Conservation (phyloP, 202 grass and related monocot species). For the Carex arenaria region DNA sequence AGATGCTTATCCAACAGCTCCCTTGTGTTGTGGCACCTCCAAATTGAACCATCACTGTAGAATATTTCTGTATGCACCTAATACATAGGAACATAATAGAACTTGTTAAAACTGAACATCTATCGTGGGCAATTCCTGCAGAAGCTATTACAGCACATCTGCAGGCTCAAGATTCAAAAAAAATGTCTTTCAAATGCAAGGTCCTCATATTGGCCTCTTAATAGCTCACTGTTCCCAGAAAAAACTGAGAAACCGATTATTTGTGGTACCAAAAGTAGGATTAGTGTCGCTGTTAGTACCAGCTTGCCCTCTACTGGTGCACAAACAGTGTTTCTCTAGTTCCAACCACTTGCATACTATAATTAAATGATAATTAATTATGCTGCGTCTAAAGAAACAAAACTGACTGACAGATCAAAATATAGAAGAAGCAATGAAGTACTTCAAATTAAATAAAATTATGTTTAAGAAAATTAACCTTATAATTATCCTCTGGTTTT, state of each 20-base stretch:
- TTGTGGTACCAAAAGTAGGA: neutral
- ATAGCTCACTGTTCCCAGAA: neutral
- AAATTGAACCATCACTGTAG: conserved; percentile 45
- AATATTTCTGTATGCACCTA: conserved; percentile 55
- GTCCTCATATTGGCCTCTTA: conserved; percentile 1
- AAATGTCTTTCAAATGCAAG: neutral
- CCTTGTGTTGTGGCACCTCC: conserved; percentile 45
- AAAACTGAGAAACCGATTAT: neutral
- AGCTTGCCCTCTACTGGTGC: neutral
- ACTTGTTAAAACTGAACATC: conserved; percentile 2
- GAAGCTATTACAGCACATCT: neutral
- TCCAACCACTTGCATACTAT: neutral
- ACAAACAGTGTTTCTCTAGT: neutral
- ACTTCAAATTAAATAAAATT: neutral
- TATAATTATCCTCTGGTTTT: conserved; percentile 44
- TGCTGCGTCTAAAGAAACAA: neutral
- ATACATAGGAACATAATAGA: neutral
- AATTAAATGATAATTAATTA: neutral
- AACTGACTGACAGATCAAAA: neutral
- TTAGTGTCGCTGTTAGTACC: neutral
- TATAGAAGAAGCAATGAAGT: neutral
- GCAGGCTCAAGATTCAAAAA: neutral
- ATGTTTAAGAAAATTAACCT: conserved; percentile 24
- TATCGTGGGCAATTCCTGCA: neutral
- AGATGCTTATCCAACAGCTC: conserved; percentile 43